A percentile compares a stretch with the other conserved stretches of the same genome.
Evolutionary conservation across 192 early-diverging fungal species (phyloP).

Genomic region (Coemansia sp.): DNA sequence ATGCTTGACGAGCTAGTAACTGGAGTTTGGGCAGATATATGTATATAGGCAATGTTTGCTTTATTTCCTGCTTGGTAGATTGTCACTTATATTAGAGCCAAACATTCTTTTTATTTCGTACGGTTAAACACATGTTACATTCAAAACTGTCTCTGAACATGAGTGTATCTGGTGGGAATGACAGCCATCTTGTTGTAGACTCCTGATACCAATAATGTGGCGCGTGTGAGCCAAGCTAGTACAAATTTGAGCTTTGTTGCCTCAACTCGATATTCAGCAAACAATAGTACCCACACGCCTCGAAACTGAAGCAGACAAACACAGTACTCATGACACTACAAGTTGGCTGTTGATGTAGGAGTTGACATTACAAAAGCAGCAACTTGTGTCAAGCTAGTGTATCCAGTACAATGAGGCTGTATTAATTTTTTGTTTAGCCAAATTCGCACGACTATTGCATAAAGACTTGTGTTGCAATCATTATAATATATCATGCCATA

Average conservation of each 20-base stretch:
- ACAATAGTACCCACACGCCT: background rate
- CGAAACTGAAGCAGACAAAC: background rate
- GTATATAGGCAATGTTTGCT: background rate
- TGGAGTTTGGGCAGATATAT: background rate
- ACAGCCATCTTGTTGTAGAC: background rate
- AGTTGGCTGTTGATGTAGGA: background rate
- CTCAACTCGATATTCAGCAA: constrained; percentile 58
- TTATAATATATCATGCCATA: background rate
- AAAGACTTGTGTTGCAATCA: background rate
- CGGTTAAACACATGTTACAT: background rate
- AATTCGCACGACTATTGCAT: background rate
- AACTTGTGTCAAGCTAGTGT: background rate
- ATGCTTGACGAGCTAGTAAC: background rate
- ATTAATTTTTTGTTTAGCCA: too few species aligned
- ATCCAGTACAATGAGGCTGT: background rate
- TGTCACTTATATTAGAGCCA: background rate
- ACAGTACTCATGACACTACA: background rate
- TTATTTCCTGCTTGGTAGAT: background rate
- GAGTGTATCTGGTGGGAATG: background rate
- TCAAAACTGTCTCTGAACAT: background rate
- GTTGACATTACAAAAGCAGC: background rate
- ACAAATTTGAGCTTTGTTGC: background rate
- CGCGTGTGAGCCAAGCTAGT: background rate
- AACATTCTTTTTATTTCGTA: background rate
- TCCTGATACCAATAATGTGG: background rate